phyloP scores from a whole-genome alignment of 2,329 filamentous ascomycete species.

The Trichoderma gracile region DNA sequence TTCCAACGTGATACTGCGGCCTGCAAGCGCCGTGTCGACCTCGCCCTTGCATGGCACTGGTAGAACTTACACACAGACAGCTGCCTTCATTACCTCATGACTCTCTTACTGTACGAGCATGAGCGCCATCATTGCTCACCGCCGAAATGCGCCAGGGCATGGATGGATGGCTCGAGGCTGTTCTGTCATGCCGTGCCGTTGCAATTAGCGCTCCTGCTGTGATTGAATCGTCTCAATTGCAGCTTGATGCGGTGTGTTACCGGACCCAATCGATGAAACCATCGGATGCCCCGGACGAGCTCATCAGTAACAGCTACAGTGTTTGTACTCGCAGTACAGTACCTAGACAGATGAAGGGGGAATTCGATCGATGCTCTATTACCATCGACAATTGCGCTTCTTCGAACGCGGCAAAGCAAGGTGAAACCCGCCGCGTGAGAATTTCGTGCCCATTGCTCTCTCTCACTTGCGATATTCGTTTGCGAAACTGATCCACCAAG shows the following conservation, averaged over 20 bases:
- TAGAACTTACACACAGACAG: too few species aligned
- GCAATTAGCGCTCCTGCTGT: conserved; percentile 3
- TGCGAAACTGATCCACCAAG: conserved; percentile 3
- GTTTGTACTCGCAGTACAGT: too few species aligned
- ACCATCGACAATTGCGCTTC: not conserved
- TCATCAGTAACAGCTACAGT: not conserved
- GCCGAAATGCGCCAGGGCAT: conserved; percentile 6
- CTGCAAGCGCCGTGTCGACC: conserved; percentile 1
- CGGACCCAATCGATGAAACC: conserved; percentile 8
- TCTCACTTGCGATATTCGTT: not conserved
- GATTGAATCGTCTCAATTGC: not conserved
- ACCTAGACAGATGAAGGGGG: too few species aligned
- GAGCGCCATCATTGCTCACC: not conserved
- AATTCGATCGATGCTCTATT: not conserved
- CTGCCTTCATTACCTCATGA: too few species aligned
- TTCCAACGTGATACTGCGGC: not conserved
- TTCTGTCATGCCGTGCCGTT: conserved; percentile 16
- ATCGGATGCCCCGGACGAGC: conserved; percentile 17
- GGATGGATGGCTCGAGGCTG: conserved; percentile 6
- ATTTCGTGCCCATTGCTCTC: not conserved
- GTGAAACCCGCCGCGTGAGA: not conserved
- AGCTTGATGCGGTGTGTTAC: conserved; percentile 11
- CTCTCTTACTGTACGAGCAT: too few species aligned
- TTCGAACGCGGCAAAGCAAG: not conserved
- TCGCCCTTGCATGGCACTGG: not conserved